These are phyloP conservation scores for Boletus sensibilis DNA, from an alignment of 768 basidiomycete genomes.

Conservation along the genomic window DNA sequence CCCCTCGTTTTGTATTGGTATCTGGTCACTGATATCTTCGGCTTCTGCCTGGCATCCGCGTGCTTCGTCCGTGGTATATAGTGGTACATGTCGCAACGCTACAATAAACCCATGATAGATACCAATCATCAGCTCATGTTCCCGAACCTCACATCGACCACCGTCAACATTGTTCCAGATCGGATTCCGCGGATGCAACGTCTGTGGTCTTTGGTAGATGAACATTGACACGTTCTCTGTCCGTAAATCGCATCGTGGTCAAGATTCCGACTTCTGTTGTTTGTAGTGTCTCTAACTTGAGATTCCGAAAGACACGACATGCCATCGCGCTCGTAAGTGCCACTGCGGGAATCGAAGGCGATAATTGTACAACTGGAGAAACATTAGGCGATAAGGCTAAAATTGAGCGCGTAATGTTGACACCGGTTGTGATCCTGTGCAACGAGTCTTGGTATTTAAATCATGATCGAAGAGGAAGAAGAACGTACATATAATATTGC, in stretches of 20 bases:
- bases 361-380: constrained; percentile 23
- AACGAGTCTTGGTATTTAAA: background rate
- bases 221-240: background rate
- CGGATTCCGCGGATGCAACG: background rate
- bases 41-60: background rate
- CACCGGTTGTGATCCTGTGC: constrained; percentile 33
- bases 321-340: constrained; percentile 35
- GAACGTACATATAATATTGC: constrained; percentile 37
- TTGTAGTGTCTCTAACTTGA: constrained; percentile 20
- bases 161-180: constrained; percentile 1
- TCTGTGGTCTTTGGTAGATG: constrained; percentile 1
- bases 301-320: constrained; percentile 36
- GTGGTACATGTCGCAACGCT: background rate
- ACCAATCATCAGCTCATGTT: background rate
- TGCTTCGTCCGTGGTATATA: background rate
- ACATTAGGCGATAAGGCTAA: constrained; percentile 18
- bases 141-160: background rate
- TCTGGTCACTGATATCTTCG: background rate
- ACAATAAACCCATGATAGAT: background rate
- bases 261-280: constrained; percentile 10
- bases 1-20: constrained; percentile 20
- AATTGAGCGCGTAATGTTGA: constrained; percentile 31
- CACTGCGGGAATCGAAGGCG: constrained; percentile 29
- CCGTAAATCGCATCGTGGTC: constrained; percentile 19
- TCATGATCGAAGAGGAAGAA: background rate